Percentiles rank a stretch among this genome's conserved stretches.
Conservation (phyloP, 1,139 yeast genomes). For the Suhomyces panamericanus region DNA sequence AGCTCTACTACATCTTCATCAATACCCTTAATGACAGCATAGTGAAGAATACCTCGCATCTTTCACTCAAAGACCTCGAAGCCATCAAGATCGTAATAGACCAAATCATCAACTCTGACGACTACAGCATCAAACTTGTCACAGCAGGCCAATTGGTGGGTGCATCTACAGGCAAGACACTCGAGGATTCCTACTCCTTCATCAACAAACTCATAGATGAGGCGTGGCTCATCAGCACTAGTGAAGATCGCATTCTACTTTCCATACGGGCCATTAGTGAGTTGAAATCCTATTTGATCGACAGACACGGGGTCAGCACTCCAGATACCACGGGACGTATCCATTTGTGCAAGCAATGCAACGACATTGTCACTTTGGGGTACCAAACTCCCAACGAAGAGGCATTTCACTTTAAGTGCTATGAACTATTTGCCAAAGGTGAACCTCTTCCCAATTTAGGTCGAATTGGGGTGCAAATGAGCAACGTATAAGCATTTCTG, state of each 20-base stretch:
- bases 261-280: slow-evolving; percentile 51
- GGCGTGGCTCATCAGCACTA: slow-evolving; percentile 51
- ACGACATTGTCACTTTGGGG: slow-evolving; percentile 59
- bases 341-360: slow-evolving; percentile 52
- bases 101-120: slow-evolving; percentile 35
- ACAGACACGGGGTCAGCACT: slow-evolving; percentile 41
- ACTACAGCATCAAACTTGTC: slow-evolving; percentile 30
- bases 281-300: slow-evolving; percentile 44
- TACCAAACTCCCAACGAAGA: slow-evolving; percentile 36
- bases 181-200: slow-evolving; percentile 37
- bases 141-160: slow-evolving; percentile 32
- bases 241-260: slow-evolving; percentile 30
- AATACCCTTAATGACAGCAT: slow-evolving; percentile 44
- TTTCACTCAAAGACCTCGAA: slow-evolving; percentile 49
- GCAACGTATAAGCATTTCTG: slow-evolving; percentile 13
- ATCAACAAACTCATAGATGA: slow-evolving; percentile 44
- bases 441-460: slow-evolving; percentile 1
- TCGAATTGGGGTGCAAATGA: slow-evolving; percentile 2
- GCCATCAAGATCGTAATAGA: slow-evolving; percentile 51
- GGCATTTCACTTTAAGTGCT: slow-evolving; percentile 54
- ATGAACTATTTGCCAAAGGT: slow-evolving; percentile 29
- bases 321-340: slow-evolving; percentile 40
- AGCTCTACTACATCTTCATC: slow-evolving; percentile 38
- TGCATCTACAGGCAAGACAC: slow-evolving; percentile 24
- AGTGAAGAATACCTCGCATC: slow-evolving; percentile 42